Conservation (phyloP, 106 monocot genomes). For the Triglochin maritima region DNA sequence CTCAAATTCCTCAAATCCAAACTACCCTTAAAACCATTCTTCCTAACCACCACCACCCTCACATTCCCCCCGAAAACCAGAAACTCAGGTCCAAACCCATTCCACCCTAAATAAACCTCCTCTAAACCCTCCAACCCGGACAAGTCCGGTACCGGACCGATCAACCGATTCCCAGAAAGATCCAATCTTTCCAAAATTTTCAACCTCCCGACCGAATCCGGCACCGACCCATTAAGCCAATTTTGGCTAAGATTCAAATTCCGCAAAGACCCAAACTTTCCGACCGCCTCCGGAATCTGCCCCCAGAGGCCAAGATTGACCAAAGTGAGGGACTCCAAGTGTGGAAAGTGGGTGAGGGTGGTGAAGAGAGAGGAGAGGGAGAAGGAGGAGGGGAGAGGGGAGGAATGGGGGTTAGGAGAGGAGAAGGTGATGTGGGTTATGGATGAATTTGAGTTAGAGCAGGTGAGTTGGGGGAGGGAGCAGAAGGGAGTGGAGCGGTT, state of each 20-base stretch:
- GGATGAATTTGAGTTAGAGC: constrained; percentile 36
- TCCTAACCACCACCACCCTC: constrained; percentile 18
- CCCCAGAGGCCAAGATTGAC: constrained; percentile 83
- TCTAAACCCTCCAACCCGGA: constrained; percentile 15
- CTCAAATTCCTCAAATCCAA: constrained; percentile 17
- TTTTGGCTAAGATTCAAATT: constrained; percentile 64
- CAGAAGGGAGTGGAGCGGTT: constrained; percentile 31
- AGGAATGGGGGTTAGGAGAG: constrained; percentile 13
- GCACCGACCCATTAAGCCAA: constrained; percentile 39
- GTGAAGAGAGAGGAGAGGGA: constrained; percentile 68
- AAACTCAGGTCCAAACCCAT: constrained; percentile 40
- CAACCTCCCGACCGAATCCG: constrained; percentile 20
- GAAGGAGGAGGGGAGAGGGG: constrained; percentile 47
- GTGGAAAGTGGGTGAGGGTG: constrained; percentile 47
- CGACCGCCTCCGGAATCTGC: constrained; percentile 34
- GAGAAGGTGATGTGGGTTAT: constrained; percentile 40
- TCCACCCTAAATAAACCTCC: constrained; percentile 39
- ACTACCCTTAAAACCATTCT: constrained; percentile 26
- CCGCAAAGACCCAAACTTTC: constrained; percentile 25
- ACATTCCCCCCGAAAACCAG: constrained; percentile 21
- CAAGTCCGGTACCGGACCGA: constrained; percentile 44
- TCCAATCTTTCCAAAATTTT: constrained; percentile 26
- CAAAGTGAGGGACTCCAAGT: constrained; percentile 43
- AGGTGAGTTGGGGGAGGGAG: constrained; percentile 42
- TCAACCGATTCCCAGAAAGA: constrained; percentile 26